Percentiles rank a stretch among this genome's conserved stretches.
phyloP scores from a whole-genome alignment of 108 stramenopile species.

The Chaetoceros muelleri region DNA sequence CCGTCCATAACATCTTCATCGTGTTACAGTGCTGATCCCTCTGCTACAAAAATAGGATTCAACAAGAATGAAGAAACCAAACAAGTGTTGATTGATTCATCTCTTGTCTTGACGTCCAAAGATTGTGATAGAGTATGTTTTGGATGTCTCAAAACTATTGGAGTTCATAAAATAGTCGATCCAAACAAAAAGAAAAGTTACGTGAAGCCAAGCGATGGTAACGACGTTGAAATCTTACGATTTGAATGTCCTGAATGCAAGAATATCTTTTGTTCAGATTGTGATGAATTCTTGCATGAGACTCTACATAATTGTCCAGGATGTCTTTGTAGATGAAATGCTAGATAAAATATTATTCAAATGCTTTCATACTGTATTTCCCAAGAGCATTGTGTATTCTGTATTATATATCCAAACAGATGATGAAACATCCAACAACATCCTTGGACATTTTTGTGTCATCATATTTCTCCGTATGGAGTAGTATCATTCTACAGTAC shows the following conservation, averaged over 20 bases:
- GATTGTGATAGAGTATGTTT: slow-evolving; percentile 51
- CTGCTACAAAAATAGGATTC: slow-evolving; percentile 1
- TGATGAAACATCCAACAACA: too few species aligned
- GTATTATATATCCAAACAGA: too few species aligned
- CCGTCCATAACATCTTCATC: slow-evolving; percentile 19
- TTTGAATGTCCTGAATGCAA: slow-evolving; percentile 80
- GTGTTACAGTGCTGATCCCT: slow-evolving; percentile 1
- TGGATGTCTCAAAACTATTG: slow-evolving; percentile 52
- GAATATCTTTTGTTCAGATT: slow-evolving; percentile 80
- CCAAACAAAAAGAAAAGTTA: not conserved
- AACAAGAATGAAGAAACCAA: slow-evolving; percentile 6
- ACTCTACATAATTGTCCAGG: slow-evolving; percentile 90
- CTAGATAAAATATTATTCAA: too few species aligned
- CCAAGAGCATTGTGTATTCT: too few species aligned
- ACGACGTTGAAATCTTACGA: slow-evolving; percentile 35
- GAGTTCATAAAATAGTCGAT: slow-evolving; percentile 7
- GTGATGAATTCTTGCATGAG: slow-evolving; percentile 83
- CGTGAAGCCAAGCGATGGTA: slow-evolving; percentile 6
- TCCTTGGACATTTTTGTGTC: too few species aligned
- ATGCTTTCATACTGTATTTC: too few species aligned
- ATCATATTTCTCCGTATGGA: too few species aligned
- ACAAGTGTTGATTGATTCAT: slow-evolving; percentile 26
- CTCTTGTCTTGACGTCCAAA: slow-evolving; percentile 18
- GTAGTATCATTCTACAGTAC: too few species aligned
- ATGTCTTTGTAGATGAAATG: slow-evolving; percentile 30